Evolutionary conservation across 2,329 filamentous ascomycete genomes (phyloP).

Genomic region (Alternaria arborescens): DNA sequence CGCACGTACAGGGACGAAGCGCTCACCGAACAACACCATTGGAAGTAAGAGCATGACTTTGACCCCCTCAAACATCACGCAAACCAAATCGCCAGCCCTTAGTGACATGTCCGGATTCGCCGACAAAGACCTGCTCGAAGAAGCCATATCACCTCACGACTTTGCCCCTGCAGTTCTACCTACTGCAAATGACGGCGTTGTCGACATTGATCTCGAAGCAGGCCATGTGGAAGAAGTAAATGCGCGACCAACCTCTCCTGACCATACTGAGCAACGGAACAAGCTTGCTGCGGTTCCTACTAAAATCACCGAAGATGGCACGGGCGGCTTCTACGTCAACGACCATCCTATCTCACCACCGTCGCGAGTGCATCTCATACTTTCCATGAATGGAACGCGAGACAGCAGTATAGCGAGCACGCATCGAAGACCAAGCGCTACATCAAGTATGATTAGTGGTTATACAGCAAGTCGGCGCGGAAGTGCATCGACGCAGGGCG

Average conservation of each 20-base stretch:
- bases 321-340: slow-evolving; percentile 26
- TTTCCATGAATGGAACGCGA: slow-evolving; percentile 17
- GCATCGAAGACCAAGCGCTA: slow-evolving; percentile 15
- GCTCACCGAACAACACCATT: slow-evolving; percentile 11
- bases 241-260: slow-evolving; percentile 12
- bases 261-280: slow-evolving; percentile 5
- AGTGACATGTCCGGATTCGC: slow-evolving; percentile 22
- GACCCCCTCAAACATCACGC: slow-evolving; percentile 15
- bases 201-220: slow-evolving; percentile 22
- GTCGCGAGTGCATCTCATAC: slow-evolving; percentile 17
- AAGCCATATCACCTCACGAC: slow-evolving; percentile 24
- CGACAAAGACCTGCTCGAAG: slow-evolving; percentile 16
- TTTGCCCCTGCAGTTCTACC: slow-evolving; percentile 20
- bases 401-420: slow-evolving; percentile 21
- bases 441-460: slow-evolving; percentile 12
- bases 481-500: slow-evolving; percentile 5
- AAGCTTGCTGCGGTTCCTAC: neutral
- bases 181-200: slow-evolving; percentile 1
- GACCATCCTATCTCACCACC: slow-evolving; percentile 23
- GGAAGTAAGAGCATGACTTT: slow-evolving; percentile 26
- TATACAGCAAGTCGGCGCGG: neutral
- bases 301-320: slow-evolving; percentile 23
- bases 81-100: slow-evolving; percentile 3
- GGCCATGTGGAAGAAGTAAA: slow-evolving; percentile 5
- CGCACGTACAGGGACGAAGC: slow-evolving; percentile 15